Conservation (phyloP, 345 rosid species). For the Citrus maxima region DNA sequence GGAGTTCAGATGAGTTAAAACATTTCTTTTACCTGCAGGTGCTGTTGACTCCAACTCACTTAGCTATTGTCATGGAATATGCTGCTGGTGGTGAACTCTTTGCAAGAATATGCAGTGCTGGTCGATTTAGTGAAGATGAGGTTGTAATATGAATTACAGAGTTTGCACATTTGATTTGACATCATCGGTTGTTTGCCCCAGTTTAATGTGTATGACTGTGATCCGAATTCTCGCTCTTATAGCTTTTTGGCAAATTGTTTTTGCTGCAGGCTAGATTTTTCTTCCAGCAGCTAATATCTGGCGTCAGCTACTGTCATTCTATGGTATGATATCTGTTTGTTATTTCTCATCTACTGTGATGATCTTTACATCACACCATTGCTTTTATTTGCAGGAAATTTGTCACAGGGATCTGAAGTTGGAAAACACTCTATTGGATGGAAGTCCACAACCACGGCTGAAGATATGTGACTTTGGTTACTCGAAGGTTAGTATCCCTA, state of each 20-base stretch:
- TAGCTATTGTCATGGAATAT: slow-evolving; percentile 84
- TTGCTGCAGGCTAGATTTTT: slow-evolving; percentile 63
- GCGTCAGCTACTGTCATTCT: slow-evolving; percentile 88
- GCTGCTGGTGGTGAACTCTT: slow-evolving; percentile 95
- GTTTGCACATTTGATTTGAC: neutral
- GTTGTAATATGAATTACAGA: slow-evolving; percentile 26
- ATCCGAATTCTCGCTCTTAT: neutral
- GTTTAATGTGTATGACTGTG: neutral
- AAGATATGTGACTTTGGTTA: slow-evolving; percentile 66
- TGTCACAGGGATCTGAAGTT: slow-evolving; percentile 63
- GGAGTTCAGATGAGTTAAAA: neutral
- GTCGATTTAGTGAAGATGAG: slow-evolving; percentile 95
- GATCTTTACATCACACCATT: neutral
- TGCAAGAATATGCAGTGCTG: slow-evolving; percentile 70
- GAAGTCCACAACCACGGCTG: slow-evolving; percentile 55
- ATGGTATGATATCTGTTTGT: slow-evolving; percentile 43
- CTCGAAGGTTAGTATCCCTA: slow-evolving; percentile 40
- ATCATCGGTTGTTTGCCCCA: neutral
- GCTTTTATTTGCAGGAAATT: slow-evolving; percentile 42
- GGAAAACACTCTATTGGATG: slow-evolving; percentile 62
- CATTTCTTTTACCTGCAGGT: slow-evolving; percentile 39
- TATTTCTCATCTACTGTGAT: neutral
- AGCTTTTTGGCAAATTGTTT: neutral
- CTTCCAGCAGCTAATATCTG: slow-evolving; percentile 87
- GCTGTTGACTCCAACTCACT: slow-evolving; percentile 70